Evolutionary conservation across 2,329 filamentous ascomycete genomes (phyloP).

Genomic region (Cordyceps cateniannulata): DNA sequence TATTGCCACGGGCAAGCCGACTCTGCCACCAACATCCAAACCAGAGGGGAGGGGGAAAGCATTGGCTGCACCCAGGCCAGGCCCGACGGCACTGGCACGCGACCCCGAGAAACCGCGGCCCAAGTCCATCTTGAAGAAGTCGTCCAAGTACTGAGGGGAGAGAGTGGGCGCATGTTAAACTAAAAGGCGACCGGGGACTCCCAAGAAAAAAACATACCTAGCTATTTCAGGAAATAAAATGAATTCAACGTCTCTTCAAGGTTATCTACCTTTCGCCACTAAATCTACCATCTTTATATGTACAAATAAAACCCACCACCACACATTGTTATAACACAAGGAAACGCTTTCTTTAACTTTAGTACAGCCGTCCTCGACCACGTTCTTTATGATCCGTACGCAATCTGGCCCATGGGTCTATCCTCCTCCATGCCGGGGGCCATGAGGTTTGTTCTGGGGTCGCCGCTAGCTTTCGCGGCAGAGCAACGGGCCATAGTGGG

Average conservation of each 20-base stretch:
- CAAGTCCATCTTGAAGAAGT: constrained; percentile 10
- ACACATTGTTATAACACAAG: constrained; percentile 24
- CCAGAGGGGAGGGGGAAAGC: neutral
- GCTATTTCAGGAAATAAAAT: neutral
- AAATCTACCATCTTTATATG: constrained; percentile 13
- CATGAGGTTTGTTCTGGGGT: constrained; percentile 74
- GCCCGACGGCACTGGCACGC: neutral
- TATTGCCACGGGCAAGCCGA: neutral
- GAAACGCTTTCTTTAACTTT: constrained; percentile 29
- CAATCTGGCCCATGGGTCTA: constrained; percentile 54
- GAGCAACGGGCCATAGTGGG: constrained; percentile 98
- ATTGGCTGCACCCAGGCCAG: neutral
- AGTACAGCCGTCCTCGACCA: constrained; percentile 23
- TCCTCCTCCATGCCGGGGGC: constrained; percentile 61
- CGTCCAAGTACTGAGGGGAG: neutral
- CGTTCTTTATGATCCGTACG: constrained; percentile 45
- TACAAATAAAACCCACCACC: constrained; percentile 15
- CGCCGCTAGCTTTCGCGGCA: constrained; percentile 77
- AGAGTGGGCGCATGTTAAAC: too few relatives aligned
- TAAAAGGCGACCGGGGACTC: neutral
- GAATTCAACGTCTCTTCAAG: constrained; percentile 6
- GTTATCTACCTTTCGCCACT: constrained; percentile 9
- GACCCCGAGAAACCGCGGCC: neutral
- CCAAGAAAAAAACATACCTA: neutral
- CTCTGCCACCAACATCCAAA: neutral